Conservation (phyloP, 257 asterid species). For the Osmanthus fragrans region DNA sequence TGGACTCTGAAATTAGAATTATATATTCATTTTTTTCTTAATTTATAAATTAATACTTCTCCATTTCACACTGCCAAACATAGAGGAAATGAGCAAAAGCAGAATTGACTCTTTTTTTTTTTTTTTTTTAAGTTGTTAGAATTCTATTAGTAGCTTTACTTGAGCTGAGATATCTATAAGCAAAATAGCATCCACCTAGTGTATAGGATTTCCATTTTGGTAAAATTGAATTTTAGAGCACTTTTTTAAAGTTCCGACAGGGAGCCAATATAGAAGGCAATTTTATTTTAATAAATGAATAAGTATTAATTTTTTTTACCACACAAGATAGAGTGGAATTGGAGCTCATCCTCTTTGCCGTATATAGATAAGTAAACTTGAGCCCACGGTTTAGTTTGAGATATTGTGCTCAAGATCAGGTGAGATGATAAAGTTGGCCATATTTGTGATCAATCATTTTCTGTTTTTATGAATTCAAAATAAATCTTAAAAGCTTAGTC, state of each 20-base stretch:
- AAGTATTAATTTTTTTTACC: background rate
- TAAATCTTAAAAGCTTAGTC: constrained; percentile 11
- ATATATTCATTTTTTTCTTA: background rate
- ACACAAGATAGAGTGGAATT: constrained; percentile 9
- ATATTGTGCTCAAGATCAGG: constrained; percentile 14
- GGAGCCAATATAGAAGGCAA: background rate
- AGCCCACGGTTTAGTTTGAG: constrained; percentile 6
- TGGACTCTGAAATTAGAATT: background rate
- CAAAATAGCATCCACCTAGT: background rate
- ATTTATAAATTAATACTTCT: background rate
- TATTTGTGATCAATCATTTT: background rate
- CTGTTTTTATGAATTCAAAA: constrained; percentile 1
- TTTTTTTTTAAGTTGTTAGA: background rate
- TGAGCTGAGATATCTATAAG: background rate
- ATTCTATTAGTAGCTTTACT: background rate
- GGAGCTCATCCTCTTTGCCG: constrained; percentile 6
- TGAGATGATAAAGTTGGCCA: constrained; percentile 2
- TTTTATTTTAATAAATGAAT: background rate
- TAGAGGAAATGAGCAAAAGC: background rate
- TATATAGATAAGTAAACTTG: constrained; percentile 1
- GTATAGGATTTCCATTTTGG: background rate
- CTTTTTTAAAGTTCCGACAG: background rate
- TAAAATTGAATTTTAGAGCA: constrained; percentile 1
- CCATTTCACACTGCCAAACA: background rate
- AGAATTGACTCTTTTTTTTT: background rate